Percentiles rank a stretch among this genome's conserved stretches.
Evolutionary conservation across 345 rosid genomes (phyloP).

Genomic region (Toxicodendron radicans): DNA sequence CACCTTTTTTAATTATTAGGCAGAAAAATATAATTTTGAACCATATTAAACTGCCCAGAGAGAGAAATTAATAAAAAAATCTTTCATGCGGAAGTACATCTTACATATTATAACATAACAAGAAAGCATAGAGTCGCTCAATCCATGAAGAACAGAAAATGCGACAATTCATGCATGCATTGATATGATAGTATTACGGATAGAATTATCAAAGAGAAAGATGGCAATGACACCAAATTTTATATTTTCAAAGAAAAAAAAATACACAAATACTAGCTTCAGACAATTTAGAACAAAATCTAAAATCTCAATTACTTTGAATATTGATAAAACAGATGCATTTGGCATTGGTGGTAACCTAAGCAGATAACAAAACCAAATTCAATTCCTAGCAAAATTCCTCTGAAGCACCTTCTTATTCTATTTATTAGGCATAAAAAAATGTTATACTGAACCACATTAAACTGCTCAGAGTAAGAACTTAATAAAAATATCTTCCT

Average conservation of each 20-base stretch:
- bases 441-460: too few relatives aligned
- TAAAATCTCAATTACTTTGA: background rate
- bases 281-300: background rate
- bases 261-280: background rate
- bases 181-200: background rate
- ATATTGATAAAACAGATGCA: background rate
- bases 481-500: too few relatives aligned
- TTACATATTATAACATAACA: too few relatives aligned
- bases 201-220: background rate
- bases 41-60: too few relatives aligned
- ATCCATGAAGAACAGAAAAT: too few relatives aligned
- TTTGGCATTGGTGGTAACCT: background rate
- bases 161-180: background rate
- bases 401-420: background rate
- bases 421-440: background rate
- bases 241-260: background rate
- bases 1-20: too few relatives aligned
- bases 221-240: background rate
- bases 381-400: background rate
- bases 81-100: too few relatives aligned
- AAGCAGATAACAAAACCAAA: too few relatives aligned
- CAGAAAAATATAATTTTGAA: too few relatives aligned
- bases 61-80: too few relatives aligned
- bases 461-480: too few relatives aligned
- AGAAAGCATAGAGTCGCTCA: too few relatives aligned